These are phyloP conservation scores for Coffea humblotiana DNA, from an alignment of 305 asterid genomes.

Conservation along the genomic window DNA sequence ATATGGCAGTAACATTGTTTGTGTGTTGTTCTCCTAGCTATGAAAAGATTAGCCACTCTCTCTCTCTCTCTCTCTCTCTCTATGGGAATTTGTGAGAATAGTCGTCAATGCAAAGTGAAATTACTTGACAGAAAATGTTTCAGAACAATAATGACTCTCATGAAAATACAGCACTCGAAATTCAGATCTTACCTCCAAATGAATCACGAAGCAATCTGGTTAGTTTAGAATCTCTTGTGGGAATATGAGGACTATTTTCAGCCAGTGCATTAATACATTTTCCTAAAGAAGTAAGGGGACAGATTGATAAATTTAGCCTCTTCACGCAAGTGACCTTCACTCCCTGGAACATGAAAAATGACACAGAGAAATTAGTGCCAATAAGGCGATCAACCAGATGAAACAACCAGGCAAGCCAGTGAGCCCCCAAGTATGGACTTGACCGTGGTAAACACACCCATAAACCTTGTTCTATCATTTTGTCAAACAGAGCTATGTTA, in stretches of 20 bases:
- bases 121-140: slow-evolving; percentile 2
- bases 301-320: slow-evolving; percentile 95
- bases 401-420: not conserved
- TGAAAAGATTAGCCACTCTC: not conserved
- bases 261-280: slow-evolving; percentile 96
- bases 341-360: slow-evolving; percentile 53
- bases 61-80: not conserved
- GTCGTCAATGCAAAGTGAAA: not conserved
- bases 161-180: slow-evolving; percentile 3
- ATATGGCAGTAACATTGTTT: not conserved
- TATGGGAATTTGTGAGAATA: not conserved
- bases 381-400: not conserved
- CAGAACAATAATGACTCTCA: slow-evolving; percentile 1
- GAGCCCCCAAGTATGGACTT: not conserved
- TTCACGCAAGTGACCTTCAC: slow-evolving; percentile 87
- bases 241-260: slow-evolving; percentile 90
- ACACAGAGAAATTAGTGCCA: not conserved
- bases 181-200: slow-evolving; percentile 66
- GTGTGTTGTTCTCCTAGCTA: not conserved
- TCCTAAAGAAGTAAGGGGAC: slow-evolving; percentile 85
- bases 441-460: not conserved
- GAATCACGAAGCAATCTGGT: slow-evolving; percentile 96
- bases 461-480: not conserved
- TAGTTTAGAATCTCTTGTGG: slow-evolving; percentile 89
- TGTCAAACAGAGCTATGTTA: not conserved